Percentiles rank a stretch among this genome's conserved stretches.
Evolutionary conservation across 495 filamentous ascomycete genomes (phyloP).

Genomic region (Tuber indicum): DNA sequence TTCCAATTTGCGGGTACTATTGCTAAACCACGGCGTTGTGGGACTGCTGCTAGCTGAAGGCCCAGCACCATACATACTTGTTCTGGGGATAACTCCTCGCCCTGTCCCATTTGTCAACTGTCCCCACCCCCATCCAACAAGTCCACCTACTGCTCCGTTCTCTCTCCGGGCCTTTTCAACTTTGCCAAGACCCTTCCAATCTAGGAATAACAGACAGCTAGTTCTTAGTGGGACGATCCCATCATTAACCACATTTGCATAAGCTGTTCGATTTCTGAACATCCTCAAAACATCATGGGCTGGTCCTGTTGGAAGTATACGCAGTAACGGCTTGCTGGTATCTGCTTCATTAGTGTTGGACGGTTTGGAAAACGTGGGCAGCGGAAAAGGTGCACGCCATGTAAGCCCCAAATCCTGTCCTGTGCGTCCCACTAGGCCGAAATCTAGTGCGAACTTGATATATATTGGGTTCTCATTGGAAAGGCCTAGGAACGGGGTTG

Average conservation of each 20-base stretch:
- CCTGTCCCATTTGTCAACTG: constrained; percentile 58
- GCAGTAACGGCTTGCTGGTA: constrained; percentile 70
- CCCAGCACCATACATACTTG: constrained; percentile 1
- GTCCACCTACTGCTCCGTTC: constrained; percentile 82
- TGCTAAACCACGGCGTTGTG: constrained; percentile 7
- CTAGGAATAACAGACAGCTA: constrained; percentile 91
- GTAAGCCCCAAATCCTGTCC: constrained; percentile 91
- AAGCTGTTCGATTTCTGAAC: constrained; percentile 86
- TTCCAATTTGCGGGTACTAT: constrained; percentile 4
- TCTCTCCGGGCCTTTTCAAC: constrained; percentile 92
- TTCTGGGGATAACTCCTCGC: constrained; percentile 15
- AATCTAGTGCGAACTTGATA: constrained; percentile 92
- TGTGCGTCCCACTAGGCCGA: constrained; percentile 88
- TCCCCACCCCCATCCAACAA: constrained; percentile 90
- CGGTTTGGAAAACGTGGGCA: constrained; percentile 31
- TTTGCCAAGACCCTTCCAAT: constrained; percentile 87
- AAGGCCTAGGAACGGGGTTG: constrained; percentile 81
- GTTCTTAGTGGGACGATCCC: constrained; percentile 93
- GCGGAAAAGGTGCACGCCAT: constrained; percentile 71
- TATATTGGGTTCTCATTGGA: constrained; percentile 98
- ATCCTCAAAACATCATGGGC: constrained; percentile 78
- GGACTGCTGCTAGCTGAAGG: constrained; percentile 14
- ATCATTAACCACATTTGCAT: constrained; percentile 98
- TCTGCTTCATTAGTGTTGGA: constrained; percentile 22
- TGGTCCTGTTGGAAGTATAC: constrained; percentile 87